phyloP scores from a whole-genome alignment of 1,139 yeast genomes.

The Lodderomyces margitis region DNA sequence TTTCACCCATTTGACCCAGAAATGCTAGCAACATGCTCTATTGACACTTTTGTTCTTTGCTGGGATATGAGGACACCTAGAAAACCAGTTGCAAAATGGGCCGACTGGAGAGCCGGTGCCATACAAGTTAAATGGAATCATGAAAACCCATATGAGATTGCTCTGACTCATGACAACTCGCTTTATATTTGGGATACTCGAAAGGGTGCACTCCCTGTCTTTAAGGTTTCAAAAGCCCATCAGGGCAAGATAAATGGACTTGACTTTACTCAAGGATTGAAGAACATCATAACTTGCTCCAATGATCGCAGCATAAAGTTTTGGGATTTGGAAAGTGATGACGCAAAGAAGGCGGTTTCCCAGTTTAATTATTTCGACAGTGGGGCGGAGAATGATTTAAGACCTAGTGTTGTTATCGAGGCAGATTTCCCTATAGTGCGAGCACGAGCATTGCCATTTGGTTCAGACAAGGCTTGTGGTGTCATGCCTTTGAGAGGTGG shows the following conservation, averaged over 20 bases:
- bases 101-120: constrained; percentile 95
- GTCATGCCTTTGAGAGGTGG: constrained; percentile 93
- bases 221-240: constrained; percentile 66
- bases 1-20: constrained; percentile 89
- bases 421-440: constrained; percentile 86
- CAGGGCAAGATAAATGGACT: constrained; percentile 82
- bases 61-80: constrained; percentile 89
- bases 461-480: constrained; percentile 71
- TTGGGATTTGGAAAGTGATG: constrained; percentile 62
- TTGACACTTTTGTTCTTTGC: constrained; percentile 79
- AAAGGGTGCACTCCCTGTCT: constrained; percentile 74
- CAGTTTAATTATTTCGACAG: constrained; percentile 26
- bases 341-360: constrained; percentile 17
- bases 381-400: constrained; percentile 12
- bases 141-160: constrained; percentile 69
- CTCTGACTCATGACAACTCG: constrained; percentile 81
- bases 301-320: constrained; percentile 84
- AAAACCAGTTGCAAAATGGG: constrained; percentile 71
- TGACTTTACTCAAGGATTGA: constrained; percentile 67
- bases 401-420: constrained; percentile 58
- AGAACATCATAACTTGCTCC: constrained; percentile 72
- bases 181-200: constrained; percentile 87
- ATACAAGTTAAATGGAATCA: constrained; percentile 94
- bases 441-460: constrained; percentile 87
- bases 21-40: constrained; percentile 87